Evolutionary conservation across 2,329 filamentous ascomycete species (phyloP).

Genomic region (Stylonectria norvegica): DNA sequence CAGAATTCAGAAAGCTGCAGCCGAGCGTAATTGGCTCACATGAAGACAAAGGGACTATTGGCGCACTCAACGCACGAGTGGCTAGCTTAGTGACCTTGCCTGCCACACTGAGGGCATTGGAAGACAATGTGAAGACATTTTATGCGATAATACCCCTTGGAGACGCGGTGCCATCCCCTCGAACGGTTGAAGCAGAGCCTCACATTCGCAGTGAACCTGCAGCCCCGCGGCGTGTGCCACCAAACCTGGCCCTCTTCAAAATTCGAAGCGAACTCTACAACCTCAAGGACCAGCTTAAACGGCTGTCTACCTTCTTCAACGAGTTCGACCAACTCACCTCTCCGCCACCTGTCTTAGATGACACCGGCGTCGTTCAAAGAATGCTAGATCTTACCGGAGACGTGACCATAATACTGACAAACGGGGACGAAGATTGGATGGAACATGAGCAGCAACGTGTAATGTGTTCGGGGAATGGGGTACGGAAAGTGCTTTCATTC

Average conservation of each 20-base stretch:
- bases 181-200: too few species aligned
- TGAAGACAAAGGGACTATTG: slow-evolving; percentile 16
- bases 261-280: slow-evolving; percentile 19
- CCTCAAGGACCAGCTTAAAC: slow-evolving; percentile 17
- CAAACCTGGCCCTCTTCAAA: slow-evolving; percentile 7
- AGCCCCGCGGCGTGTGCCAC: slow-evolving; percentile 5
- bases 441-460: slow-evolving; percentile 9
- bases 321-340: background rate
- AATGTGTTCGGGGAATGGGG: background rate
- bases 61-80: too few species aligned
- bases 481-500: slow-evolving; percentile 13
- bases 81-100: slow-evolving; percentile 1
- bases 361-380: background rate
- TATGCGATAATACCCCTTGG: too few species aligned
- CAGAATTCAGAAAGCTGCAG: slow-evolving; percentile 21
- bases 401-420: slow-evolving; percentile 20
- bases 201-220: too few species aligned
- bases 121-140: too few species aligned
- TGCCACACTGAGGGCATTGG: background rate
- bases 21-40: background rate
- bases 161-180: too few species aligned
- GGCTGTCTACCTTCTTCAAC: slow-evolving; percentile 5
- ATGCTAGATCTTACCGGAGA: slow-evolving; percentile 7
- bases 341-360: background rate
- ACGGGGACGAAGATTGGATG: slow-evolving; percentile 25